These are phyloP conservation scores for Coemansia sp. DNA, from an alignment of 192 early-diverging fungal genomes.

Conservation along the genomic window DNA sequence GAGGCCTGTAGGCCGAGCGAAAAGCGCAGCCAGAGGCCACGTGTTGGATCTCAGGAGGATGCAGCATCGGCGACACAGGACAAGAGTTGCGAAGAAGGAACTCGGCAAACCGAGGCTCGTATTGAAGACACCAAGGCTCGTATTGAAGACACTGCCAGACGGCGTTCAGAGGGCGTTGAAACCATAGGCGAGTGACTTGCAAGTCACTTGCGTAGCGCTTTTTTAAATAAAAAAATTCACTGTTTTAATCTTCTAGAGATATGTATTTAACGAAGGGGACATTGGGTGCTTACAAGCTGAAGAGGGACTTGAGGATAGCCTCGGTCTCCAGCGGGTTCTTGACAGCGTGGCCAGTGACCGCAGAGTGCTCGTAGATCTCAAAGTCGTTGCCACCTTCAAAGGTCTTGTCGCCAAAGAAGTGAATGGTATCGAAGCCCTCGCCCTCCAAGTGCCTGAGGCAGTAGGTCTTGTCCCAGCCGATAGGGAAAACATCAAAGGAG, in stretches of 20 bases:
- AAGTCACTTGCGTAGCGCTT: not conserved
- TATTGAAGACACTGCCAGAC: not conserved
- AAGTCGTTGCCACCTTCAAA: constrained; percentile 97
- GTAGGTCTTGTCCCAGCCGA: constrained; percentile 99
- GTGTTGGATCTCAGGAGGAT: not conserved
- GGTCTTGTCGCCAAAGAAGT: constrained; percentile 99
- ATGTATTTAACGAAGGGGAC: not conserved
- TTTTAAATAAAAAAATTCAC: not conserved
- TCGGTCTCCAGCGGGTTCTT: constrained; percentile 81
- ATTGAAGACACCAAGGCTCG: not conserved
- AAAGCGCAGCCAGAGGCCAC: not conserved
- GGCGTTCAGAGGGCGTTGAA: not conserved
- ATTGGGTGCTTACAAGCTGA: constrained; percentile 33
- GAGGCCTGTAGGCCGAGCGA: not conserved
- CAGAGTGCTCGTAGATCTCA: constrained; percentile 86
- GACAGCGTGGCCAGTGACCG: constrained; percentile 83
- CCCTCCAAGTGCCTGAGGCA: constrained; percentile 86
- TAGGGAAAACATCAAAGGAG: constrained; percentile 98
- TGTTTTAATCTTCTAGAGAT: not conserved
- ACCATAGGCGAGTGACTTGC: not conserved
- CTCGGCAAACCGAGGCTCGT: not conserved
- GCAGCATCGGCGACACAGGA: not conserved
- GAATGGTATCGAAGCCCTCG: constrained; percentile 85
- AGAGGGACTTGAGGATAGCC: constrained; percentile 76
- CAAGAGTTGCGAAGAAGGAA: not conserved